Conservation (phyloP, 2,329 filamentous ascomycete genomes). For the Lasiodiplodia hormozganensis region DNA sequence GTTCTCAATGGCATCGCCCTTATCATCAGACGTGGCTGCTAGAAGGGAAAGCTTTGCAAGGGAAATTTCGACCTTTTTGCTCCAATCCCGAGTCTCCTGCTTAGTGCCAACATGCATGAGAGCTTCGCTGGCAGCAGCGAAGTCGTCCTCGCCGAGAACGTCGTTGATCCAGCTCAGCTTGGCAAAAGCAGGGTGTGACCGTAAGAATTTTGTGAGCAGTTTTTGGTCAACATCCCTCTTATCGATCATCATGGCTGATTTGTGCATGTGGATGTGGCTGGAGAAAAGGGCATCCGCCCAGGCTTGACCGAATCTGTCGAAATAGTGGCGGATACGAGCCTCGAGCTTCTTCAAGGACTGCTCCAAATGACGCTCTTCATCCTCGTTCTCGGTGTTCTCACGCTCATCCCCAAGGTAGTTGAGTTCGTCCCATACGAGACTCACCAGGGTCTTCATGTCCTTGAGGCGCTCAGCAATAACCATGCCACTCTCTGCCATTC, state of each 20-base stretch:
- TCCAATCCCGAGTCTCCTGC: conserved; percentile 84
- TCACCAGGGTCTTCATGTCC: conserved; percentile 69
- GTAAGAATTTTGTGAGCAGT: conserved; percentile 79
- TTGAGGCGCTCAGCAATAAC: conserved; percentile 66
- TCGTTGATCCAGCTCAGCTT: conserved; percentile 97
- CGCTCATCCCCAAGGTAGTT: conserved; percentile 48
- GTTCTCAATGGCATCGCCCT: conserved; percentile 44
- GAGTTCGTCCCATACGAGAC: conserved; percentile 55
- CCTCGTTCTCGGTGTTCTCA: conserved; percentile 39
- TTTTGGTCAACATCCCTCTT: conserved; percentile 71
- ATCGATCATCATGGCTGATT: conserved; percentile 63
- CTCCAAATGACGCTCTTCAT: conserved; percentile 39
- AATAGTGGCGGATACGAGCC: conserved; percentile 58
- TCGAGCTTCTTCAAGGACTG: conserved; percentile 46
- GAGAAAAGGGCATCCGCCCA: conserved; percentile 83
- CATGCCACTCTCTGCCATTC: conserved; percentile 64
- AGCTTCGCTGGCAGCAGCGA: conserved; percentile 73
- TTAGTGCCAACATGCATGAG: conserved; percentile 73
- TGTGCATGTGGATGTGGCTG: conserved; percentile 69
- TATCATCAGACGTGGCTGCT: conserved; percentile 60
- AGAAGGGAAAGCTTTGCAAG: conserved; percentile 80
- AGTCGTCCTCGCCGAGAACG: conserved; percentile 76
- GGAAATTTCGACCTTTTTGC: conserved; percentile 90
- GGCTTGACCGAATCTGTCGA: conserved; percentile 68
- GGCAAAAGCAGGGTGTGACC: conserved; percentile 72